A percentile compares a stretch with the other conserved stretches of the same genome.
Conservation (phyloP, 495 filamentous ascomycete species). For the Aspergillus cavernicola region DNA sequence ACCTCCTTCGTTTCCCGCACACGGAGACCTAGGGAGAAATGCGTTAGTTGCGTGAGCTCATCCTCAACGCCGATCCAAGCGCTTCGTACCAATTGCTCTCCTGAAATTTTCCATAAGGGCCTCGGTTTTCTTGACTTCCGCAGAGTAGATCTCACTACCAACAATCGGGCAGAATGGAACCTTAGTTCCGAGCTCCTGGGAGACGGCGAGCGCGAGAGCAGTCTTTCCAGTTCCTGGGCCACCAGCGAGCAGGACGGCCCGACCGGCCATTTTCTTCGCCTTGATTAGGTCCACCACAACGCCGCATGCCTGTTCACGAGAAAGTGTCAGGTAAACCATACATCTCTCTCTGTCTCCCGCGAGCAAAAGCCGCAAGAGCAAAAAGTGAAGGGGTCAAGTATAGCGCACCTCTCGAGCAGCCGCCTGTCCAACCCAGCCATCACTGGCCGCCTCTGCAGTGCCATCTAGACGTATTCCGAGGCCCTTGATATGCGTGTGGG, state of each 20-base stretch:
- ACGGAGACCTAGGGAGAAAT: constrained; percentile 57
- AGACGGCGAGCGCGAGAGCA: constrained; percentile 87
- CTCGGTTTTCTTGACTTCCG: constrained; percentile 98
- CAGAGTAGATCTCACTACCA: constrained; percentile 93
- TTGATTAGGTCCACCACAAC: constrained; percentile 92
- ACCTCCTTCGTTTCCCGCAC: constrained; percentile 98
- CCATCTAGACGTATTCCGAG: constrained; percentile 82
- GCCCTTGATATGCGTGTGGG: constrained; percentile 96
- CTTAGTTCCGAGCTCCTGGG: constrained; percentile 92
- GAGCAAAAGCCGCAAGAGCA: not conserved
- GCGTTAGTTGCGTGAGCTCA: constrained; percentile 17
- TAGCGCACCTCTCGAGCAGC: constrained; percentile 73
- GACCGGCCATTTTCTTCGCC: constrained; percentile 93
- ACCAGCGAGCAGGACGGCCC: constrained; percentile 88
- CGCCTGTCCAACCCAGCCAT: constrained; percentile 86
- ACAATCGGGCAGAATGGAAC: constrained; percentile 97
- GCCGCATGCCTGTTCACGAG: constrained; percentile 69
- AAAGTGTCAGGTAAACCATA: constrained; percentile 10
- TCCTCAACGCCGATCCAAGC: not conserved
- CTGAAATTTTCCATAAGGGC: constrained; percentile 98
- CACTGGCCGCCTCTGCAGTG: constrained; percentile 67
- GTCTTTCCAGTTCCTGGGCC: constrained; percentile 96
- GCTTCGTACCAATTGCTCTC: constrained; percentile 73
- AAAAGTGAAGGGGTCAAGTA: not conserved
- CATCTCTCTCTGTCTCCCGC: not conserved